Percentiles rank a stretch among this genome's conserved stretches.
Evolutionary conservation across 768 basidiomycete genomes (phyloP).

Genomic region (Lentinus brumalis): DNA sequence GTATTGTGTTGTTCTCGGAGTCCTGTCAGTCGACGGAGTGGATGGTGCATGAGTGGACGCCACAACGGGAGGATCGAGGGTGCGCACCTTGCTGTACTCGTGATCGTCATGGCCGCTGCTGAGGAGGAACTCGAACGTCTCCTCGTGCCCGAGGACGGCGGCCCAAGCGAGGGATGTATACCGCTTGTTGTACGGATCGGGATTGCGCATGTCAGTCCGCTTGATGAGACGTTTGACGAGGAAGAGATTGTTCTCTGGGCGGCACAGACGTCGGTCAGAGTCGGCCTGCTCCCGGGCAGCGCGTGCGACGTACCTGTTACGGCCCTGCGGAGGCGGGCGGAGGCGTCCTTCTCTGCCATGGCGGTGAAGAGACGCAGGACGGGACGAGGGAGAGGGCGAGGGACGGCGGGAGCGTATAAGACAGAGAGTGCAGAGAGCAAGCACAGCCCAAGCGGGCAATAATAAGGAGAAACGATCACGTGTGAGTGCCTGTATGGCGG

Average conservation of each 20-base stretch:
- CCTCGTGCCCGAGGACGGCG: constrained; percentile 84
- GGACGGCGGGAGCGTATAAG: constrained; percentile 20
- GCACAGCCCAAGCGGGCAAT: constrained; percentile 28
- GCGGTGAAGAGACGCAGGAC: constrained; percentile 28
- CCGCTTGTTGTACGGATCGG: constrained; percentile 72
- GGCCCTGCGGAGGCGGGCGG: constrained; percentile 72
- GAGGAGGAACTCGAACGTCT: constrained; percentile 91
- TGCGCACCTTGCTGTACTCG: constrained; percentile 81
- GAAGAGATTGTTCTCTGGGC: constrained; percentile 89
- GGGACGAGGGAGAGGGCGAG: constrained; percentile 20
- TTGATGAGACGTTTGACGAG: constrained; percentile 87
- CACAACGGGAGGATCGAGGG: background rate
- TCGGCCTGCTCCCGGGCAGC: background rate
- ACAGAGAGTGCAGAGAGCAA: constrained; percentile 20
- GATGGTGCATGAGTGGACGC: background rate
- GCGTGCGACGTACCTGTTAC: constrained; percentile 60
- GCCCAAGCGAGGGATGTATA: constrained; percentile 93
- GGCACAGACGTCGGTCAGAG: background rate
- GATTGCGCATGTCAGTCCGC: constrained; percentile 88
- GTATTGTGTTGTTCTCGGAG: constrained; percentile 88
- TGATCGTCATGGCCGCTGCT: constrained; percentile 89
- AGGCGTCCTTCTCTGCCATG: constrained; percentile 86
- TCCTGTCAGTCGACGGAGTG: constrained; percentile 53
- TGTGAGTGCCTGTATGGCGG: constrained; percentile 6
- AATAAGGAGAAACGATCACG: constrained; percentile 28